These are phyloP conservation scores for Lipomyces mesembrius DNA, from an alignment of 805 yeast species.

Conservation along the genomic window DNA sequence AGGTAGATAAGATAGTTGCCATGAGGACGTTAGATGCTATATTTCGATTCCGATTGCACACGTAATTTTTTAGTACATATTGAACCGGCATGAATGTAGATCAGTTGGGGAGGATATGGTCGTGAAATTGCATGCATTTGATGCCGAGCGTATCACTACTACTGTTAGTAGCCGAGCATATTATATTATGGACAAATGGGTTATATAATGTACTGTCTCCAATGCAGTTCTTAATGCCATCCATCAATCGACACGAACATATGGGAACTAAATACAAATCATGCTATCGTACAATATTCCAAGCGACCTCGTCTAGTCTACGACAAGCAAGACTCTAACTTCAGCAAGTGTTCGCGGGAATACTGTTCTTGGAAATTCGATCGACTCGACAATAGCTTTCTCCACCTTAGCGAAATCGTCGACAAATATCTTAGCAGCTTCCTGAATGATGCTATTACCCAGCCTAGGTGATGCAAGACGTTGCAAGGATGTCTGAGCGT, in stretches of 20 bases:
- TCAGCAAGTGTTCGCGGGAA: constrained; percentile 44
- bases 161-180: neutral
- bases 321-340: constrained; percentile 41
- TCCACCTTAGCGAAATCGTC: constrained; percentile 43
- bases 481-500: constrained; percentile 42
- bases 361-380: constrained; percentile 34
- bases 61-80: neutral
- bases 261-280: neutral
- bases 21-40: neutral
- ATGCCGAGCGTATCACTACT: neutral
- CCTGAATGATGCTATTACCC: constrained; percentile 42
- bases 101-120: neutral
- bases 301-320: constrained; percentile 19
- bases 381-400: constrained; percentile 41
- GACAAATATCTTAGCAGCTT: constrained; percentile 45
- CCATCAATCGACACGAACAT: neutral
- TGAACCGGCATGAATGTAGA: neutral
- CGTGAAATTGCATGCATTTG: neutral
- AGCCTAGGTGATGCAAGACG: constrained; percentile 46
- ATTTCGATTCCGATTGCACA: neutral
- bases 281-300: neutral
- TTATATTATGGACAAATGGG: neutral
- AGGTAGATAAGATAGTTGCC: neutral
- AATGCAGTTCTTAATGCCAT: neutral
- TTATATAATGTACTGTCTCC: neutral